These are phyloP conservation scores for Phytophthora pluvialis DNA, from an alignment of 352 stramenopile genomes.

Conservation along the genomic window DNA sequence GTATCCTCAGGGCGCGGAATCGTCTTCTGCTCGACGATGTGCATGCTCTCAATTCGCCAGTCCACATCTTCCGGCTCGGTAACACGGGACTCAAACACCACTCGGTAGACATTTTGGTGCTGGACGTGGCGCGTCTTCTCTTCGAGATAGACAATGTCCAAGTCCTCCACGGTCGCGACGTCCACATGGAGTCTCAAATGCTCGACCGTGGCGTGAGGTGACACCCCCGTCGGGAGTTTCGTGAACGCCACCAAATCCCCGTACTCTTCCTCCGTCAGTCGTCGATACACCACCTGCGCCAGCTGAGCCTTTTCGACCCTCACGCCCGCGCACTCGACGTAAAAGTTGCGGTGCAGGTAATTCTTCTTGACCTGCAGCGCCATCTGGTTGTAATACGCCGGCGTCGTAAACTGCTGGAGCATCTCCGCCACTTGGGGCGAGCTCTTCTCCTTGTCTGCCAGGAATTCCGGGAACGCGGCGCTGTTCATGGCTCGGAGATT, in stretches of 20 bases:
- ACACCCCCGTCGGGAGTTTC: background rate
- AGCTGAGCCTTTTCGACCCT: constrained; percentile 46
- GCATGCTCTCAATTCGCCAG: constrained; percentile 61
- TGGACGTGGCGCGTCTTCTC: constrained; percentile 33
- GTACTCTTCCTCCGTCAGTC: constrained; percentile 52
- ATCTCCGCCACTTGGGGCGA: constrained; percentile 29
- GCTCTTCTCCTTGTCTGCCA: constrained; percentile 33
- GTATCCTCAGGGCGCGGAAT: constrained; percentile 14
- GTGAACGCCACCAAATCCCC: constrained; percentile 33
- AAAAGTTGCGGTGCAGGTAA: constrained; percentile 43
- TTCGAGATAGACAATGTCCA: constrained; percentile 36
- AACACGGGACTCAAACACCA: constrained; percentile 65
- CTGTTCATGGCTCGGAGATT: constrained; percentile 49
- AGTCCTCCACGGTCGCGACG: constrained; percentile 49
- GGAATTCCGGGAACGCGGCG: constrained; percentile 43
- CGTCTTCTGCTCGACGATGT: constrained; percentile 26
- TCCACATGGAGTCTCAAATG: constrained; percentile 45
- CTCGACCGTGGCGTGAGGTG: constrained; percentile 38
- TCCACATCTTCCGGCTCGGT: constrained; percentile 62
- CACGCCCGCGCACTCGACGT: constrained; percentile 50
- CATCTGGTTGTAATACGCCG: constrained; percentile 45
- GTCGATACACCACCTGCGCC: constrained; percentile 36
- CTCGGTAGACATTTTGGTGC: constrained; percentile 42
- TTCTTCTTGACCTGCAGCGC: constrained; percentile 53
- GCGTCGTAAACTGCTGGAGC: constrained; percentile 31